Percentiles rank a stretch among this genome's conserved stretches.
Evolutionary conservation across 257 asterid species (phyloP).

Genomic region (Jaltomata sinuosa): DNA sequence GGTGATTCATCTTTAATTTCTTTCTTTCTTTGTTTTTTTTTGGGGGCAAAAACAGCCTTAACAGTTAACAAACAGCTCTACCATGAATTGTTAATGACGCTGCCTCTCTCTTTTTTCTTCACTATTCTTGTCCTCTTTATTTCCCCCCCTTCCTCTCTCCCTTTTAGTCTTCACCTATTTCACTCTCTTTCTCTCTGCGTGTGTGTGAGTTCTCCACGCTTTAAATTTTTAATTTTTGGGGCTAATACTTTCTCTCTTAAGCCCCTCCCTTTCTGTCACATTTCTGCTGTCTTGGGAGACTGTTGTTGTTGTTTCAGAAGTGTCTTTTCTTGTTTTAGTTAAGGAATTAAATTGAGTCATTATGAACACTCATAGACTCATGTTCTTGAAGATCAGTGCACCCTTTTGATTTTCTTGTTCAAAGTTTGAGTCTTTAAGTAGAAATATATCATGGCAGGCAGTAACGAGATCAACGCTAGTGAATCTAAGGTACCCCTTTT

Average conservation of each 20-base stretch:
- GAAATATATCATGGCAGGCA: slow-evolving; percentile 26
- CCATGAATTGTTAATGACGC: neutral
- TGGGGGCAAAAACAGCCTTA: neutral
- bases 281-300: neutral
- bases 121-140: neutral
- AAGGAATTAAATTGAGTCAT: slow-evolving; percentile 3
- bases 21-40: neutral
- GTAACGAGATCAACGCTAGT: slow-evolving; percentile 32
- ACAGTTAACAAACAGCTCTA: neutral
- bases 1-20: neutral
- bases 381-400: slow-evolving; percentile 17
- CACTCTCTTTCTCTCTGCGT: neutral
- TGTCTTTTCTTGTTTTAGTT: slow-evolving; percentile 19
- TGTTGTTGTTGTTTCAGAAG: slow-evolving; percentile 17
- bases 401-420: neutral
- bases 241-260: neutral
- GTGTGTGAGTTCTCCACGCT: neutral
- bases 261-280: neutral
- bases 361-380: slow-evolving; percentile 17
- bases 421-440: neutral
- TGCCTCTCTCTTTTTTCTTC: neutral
- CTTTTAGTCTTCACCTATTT: neutral
- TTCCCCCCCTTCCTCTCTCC: neutral
- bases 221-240: neutral
- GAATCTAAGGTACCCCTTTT: slow-evolving; percentile 38